A percentile compares a stretch with the other conserved stretches of the same genome.
phyloP scores from a whole-genome alignment of 257 asterid genomes.

The Solanum medicagineum region DNA sequence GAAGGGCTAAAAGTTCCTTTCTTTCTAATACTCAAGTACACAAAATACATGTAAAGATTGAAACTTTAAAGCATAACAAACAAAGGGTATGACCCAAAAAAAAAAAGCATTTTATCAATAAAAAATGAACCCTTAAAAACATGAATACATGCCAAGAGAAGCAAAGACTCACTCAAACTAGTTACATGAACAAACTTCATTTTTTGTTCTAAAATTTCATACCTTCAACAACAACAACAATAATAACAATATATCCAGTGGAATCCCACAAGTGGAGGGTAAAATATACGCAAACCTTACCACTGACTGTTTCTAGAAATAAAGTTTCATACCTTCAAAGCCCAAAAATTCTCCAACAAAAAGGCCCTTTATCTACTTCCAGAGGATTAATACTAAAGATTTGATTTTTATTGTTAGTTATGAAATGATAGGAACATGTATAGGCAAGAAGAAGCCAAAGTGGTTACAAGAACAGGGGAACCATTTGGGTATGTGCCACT shows the following conservation, averaged over 20 bases:
- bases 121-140: background rate
- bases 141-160: background rate
- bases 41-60: background rate
- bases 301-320: background rate
- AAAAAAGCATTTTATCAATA: background rate
- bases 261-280: fast-evolving
- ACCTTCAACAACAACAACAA: background rate
- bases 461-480: background rate
- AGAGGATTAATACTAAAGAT: background rate
- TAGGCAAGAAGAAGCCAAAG: background rate
- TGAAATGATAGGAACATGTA: background rate
- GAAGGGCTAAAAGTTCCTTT: background rate
- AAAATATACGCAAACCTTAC: too few relatives aligned
- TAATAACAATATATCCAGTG: too few relatives aligned
- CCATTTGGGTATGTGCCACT: background rate
- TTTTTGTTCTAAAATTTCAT: background rate
- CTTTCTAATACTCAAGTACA: background rate
- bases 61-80: background rate
- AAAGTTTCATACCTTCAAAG: background rate
- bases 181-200: background rate
- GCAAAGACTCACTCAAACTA: background rate
- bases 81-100: background rate
- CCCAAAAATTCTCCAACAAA: background rate
- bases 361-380: background rate
- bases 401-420: background rate